These are phyloP conservation scores for Leptographium flavum DNA, from an alignment of 2,329 filamentous ascomycete species.

Conservation along the genomic window DNA sequence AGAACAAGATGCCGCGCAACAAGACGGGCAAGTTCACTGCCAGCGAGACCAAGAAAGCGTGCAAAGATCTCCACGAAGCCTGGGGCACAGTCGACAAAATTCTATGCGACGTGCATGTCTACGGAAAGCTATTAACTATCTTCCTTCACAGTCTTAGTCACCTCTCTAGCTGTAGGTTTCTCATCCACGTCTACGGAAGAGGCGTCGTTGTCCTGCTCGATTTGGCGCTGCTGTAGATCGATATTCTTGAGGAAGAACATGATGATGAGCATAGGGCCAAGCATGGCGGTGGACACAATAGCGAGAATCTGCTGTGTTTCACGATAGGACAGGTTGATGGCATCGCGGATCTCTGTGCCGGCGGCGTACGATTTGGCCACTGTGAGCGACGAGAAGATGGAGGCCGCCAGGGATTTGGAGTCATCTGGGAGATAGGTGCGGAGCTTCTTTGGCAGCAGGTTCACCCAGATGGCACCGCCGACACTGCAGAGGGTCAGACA, in stretches of 20 bases:
- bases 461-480: conserved; percentile 47
- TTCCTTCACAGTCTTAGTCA: too few species aligned
- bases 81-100: too few species aligned
- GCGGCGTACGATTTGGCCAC: conserved; percentile 23
- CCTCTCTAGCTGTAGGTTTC: too few species aligned
- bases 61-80: too few species aligned
- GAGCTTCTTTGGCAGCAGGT: conserved; percentile 29
- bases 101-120: too few species aligned
- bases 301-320: conserved; percentile 29
- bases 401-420: conserved; percentile 21
- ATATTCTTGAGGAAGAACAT: conserved; percentile 6
- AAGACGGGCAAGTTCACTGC: too few species aligned
- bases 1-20: too few species aligned
- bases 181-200: too few species aligned
- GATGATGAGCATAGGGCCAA: conserved; percentile 3
- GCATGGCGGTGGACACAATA: not conserved
- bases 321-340: conserved; percentile 28
- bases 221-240: not conserved
- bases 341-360: conserved; percentile 25
- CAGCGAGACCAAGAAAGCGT: too few species aligned
- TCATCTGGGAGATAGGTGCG: conserved; percentile 7
- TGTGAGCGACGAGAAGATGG: conserved; percentile 9
- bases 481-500: conserved; percentile 30
- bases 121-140: too few species aligned
- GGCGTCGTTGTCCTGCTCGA: not conserved